Base-by-base conservation (phyloP, 768 basidiomycete species). In the Paxillus ammoniavirescens region DNA sequence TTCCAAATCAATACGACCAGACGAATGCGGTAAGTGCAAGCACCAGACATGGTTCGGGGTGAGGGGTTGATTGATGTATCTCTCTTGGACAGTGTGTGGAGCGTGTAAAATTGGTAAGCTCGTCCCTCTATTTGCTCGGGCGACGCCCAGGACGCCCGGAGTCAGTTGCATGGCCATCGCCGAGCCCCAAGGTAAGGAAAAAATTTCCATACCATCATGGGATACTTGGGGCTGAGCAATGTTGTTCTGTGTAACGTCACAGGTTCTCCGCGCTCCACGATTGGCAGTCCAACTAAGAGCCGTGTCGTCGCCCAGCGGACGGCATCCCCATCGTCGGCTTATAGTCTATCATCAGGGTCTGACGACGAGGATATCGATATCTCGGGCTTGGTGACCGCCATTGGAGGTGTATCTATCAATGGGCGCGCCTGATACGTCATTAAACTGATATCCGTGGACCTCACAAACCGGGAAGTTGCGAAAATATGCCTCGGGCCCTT, bases 1-100 rank as follows among this genome's bases (percentile, higher is more conserved):
- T 61, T 85, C 81, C 63, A 90, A 86, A 55, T 89, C 87, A 17
- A 89, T 89, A 58, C 74, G 76, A 13, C 77, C 84, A 13, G 78
- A 83, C 31, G 79, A 84, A 73, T 82, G 81, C 50, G 74, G 87
- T 87, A 57, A 56, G 83, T 75, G 23, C 17, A 15, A 8, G 46
- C 26, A 21, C 17, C 6, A 26, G 21, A n/a, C 8, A 15, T 8
- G 26, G 12, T 35, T 45, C 45, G 17, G 17, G 14, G 18, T 26
- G 44, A 14, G 18, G 30, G 36, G 15, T 40, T 42, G 3, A 45
- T 2, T 40, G 18, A 42, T 8, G 42, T 15, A 35, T 28, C 30
- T 51, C 18, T 3, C 21, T 17, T 38, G 41, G 23, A 21, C 49
- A 90, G 89, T 82, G 2, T 91, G 89, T 57, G 86, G 86, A 14